Evolutionary conservation across 805 yeast species (phyloP).

Genomic region (Wickerhamomyces alni): DNA sequence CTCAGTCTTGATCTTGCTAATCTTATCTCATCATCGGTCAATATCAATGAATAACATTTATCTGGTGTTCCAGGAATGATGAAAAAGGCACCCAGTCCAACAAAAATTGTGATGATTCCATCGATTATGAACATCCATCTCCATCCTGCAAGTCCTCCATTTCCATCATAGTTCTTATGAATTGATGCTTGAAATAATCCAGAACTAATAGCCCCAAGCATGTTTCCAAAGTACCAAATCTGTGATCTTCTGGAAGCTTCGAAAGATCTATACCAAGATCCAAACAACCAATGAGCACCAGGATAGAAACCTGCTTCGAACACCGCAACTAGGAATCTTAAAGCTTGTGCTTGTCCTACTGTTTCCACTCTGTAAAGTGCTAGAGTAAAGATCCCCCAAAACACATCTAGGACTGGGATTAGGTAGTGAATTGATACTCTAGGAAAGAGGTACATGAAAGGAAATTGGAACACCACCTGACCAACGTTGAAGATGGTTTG

Average conservation of each 20-base stretch:
- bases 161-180: constrained; percentile 37
- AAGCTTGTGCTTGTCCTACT: constrained; percentile 45
- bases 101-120: constrained; percentile 51
- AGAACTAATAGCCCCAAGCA: constrained; percentile 55
- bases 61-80: constrained; percentile 60
- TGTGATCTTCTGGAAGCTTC: constrained; percentile 57
- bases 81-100: constrained; percentile 11
- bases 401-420: constrained; percentile 43
- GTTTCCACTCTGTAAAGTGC: constrained; percentile 38
- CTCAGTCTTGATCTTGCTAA: constrained; percentile 40
- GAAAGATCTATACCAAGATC: constrained; percentile 47
- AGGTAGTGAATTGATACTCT: constrained; percentile 45
- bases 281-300: constrained; percentile 50
- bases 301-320: constrained; percentile 59
- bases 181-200: constrained; percentile 44
- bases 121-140: constrained; percentile 70
- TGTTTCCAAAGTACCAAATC: constrained; percentile 54
- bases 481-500: constrained; percentile 57
- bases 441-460: constrained; percentile 51
- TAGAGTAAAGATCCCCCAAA: constrained; percentile 61
- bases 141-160: constrained; percentile 55
- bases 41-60: constrained; percentile 42
- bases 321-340: constrained; percentile 58
- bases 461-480: constrained; percentile 53
- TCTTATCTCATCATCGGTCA: constrained; percentile 50